A percentile compares a stretch with the other conserved stretches of the same genome.
These are phyloP conservation scores for Hordeum pubiflorum DNA, from an alignment of 202 grass and related monocot species.

Conservation along the genomic window DNA sequence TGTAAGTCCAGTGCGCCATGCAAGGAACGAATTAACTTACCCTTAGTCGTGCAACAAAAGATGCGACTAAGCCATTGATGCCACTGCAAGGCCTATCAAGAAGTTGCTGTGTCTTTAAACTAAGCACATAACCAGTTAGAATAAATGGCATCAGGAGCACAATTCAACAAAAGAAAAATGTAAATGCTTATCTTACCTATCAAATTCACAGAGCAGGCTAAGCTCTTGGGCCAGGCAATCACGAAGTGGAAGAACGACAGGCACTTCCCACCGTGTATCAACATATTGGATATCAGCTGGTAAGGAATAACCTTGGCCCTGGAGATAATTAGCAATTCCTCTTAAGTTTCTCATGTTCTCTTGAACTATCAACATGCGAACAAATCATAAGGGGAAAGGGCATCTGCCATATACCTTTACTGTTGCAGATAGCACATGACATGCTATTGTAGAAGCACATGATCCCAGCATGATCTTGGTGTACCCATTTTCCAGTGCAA, in stretches of 20 bases:
- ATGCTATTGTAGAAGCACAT: constrained; percentile 68
- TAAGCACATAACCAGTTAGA: constrained; percentile 38
- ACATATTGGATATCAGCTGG: constrained; percentile 95
- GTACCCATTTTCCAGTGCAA: constrained; percentile 72
- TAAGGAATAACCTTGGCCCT: constrained; percentile 95
- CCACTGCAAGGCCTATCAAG: constrained; percentile 50
- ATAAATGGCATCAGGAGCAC: neutral
- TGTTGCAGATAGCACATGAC: constrained; percentile 70
- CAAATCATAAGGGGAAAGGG: neutral
- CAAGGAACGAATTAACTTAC: constrained; percentile 37
- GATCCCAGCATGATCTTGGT: constrained; percentile 77
- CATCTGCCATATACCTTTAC: constrained; percentile 58
- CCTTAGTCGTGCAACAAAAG: constrained; percentile 68
- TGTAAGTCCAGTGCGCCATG: neutral
- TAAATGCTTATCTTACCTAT: constrained; percentile 34
- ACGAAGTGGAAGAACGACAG: constrained; percentile 70
- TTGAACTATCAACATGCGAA: neutral
- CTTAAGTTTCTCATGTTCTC: neutral
- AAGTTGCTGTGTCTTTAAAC: constrained; percentile 67
- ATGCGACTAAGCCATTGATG: constrained; percentile 79
- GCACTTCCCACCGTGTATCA: constrained; percentile 68
- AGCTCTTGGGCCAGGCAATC: constrained; percentile 75
- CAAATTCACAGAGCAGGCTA: constrained; percentile 59
- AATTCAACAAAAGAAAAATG: neutral
- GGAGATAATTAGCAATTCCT: constrained; percentile 14